These are phyloP conservation scores for Pestalotiopsis sp. DNA, from an alignment of 2,329 filamentous ascomycete species.

Conservation along the genomic window DNA sequence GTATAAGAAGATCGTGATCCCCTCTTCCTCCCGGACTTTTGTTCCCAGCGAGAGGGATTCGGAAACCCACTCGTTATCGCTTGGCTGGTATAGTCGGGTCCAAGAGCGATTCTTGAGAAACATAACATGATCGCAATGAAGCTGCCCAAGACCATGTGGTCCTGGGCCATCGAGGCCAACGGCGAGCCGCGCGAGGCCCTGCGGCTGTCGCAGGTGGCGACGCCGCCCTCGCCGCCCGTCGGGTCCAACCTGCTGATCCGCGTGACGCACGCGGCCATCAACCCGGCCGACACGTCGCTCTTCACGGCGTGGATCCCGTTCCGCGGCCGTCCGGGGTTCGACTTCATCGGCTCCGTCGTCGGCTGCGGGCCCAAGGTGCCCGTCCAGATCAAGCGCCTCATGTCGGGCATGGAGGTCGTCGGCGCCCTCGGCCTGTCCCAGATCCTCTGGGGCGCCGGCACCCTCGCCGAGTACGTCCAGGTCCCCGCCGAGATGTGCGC, in stretches of 20 bases:
- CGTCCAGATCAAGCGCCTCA: conserved; percentile 1
- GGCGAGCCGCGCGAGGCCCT: conserved; percentile 13
- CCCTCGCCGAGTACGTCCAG: conserved; percentile 13
- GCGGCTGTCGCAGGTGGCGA: background rate
- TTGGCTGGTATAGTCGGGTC: no score
- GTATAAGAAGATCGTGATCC: background rate
- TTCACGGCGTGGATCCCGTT: conserved; percentile 16
- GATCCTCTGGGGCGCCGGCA: conserved; percentile 13
- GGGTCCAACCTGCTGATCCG: conserved; percentile 14
- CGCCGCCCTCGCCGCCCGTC: conserved; percentile 5
- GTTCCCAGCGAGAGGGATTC: no score
- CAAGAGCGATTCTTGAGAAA: no score
- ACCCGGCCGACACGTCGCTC: conserved; percentile 15
- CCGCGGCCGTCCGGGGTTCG: conserved; percentile 14
- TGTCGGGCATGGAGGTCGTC: conserved; percentile 11
- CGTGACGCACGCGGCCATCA: conserved; percentile 16
- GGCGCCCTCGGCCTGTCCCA: conserved; percentile 14
- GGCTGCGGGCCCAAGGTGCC: conserved; percentile 6
- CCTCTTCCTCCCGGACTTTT: background rate
- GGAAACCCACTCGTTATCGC: no score
- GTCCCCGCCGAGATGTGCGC: conserved; percentile 13
- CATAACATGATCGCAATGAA: background rate
- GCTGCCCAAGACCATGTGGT: conserved; percentile 14
- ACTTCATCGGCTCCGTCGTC: conserved; percentile 15
- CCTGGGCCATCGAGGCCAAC: conserved; percentile 9